These are phyloP conservation scores for Paecilomyces niveus DNA, from an alignment of 2,329 filamentous ascomycete species.

Conservation along the genomic window DNA sequence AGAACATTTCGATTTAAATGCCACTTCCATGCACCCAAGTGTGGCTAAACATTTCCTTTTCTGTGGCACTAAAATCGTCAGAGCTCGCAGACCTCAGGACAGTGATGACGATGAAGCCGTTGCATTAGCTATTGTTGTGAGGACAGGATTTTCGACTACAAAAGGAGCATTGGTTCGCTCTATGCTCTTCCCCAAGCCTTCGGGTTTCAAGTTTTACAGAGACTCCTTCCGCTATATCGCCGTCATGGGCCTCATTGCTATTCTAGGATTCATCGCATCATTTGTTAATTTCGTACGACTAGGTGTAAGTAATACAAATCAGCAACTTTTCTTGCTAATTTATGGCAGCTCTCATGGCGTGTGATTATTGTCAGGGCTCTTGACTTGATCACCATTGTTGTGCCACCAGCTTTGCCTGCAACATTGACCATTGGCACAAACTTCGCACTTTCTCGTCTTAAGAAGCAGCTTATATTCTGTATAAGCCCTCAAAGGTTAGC, in stretches of 20 bases:
- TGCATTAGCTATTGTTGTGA: slow-evolving; percentile 81
- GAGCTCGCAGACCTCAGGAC: slow-evolving; percentile 80
- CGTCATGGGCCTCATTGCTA: slow-evolving; percentile 84
- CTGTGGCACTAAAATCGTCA: slow-evolving; percentile 89
- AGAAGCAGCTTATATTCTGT: slow-evolving; percentile 87
- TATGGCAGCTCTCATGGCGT: slow-evolving; percentile 64
- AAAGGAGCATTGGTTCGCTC: slow-evolving; percentile 93
- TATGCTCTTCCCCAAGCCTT: slow-evolving; percentile 97
- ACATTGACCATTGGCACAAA: slow-evolving; percentile 95
- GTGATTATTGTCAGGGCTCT: slow-evolving; percentile 86
- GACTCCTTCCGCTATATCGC: slow-evolving; percentile 97
- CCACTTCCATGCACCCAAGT: slow-evolving; percentile 74
- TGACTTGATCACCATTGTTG: slow-evolving; percentile 95
- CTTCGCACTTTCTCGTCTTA: slow-evolving; percentile 81
- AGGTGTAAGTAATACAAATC: slow-evolving; percentile 35
- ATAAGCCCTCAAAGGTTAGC: slow-evolving; percentile 78
- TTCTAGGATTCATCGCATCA: slow-evolving; percentile 81
- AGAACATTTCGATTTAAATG: slow-evolving; percentile 66
- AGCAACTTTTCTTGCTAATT: background rate
- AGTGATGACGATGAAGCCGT: slow-evolving; percentile 80
- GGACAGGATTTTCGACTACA: slow-evolving; percentile 95
- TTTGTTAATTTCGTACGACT: slow-evolving; percentile 89
- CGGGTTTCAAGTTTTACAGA: slow-evolving; percentile 96
- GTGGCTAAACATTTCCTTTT: slow-evolving; percentile 87
- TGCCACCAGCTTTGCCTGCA: slow-evolving; percentile 87